Evolutionary conservation across 495 filamentous ascomycete species (phyloP).

Genomic region (Trichoderma virens): DNA sequence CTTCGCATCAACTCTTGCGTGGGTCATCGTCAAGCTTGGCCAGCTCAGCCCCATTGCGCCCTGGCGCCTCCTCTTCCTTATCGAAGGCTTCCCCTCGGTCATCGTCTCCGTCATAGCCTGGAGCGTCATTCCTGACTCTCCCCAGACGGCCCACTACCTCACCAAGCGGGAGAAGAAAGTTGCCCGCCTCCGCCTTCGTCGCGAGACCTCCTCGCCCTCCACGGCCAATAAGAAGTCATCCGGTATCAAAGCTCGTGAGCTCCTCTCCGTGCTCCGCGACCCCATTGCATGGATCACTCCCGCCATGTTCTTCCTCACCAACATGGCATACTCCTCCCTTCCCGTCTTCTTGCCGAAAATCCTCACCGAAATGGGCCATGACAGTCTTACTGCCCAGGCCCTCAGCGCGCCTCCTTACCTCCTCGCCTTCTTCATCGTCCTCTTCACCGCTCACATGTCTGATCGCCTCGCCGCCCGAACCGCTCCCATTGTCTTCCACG

Average conservation of each 20-base stretch:
- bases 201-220: slow-evolving; percentile 18
- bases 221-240: slow-evolving; percentile 44
- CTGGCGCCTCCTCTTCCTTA: slow-evolving; percentile 77
- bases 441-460: slow-evolving; percentile 59
- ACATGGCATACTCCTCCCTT: slow-evolving; percentile 67
- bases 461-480: slow-evolving; percentile 59
- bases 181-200: slow-evolving; percentile 53
- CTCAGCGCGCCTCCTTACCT: slow-evolving; percentile 77
- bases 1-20: slow-evolving; percentile 78
- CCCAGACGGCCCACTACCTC: slow-evolving; percentile 61
- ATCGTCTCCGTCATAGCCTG: slow-evolving; percentile 61
- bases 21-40: slow-evolving; percentile 63
- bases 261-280: slow-evolving; percentile 40
- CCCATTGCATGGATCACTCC: slow-evolving; percentile 64
- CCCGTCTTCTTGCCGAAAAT: slow-evolving; percentile 84
- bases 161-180: slow-evolving; percentile 66
- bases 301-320: slow-evolving; percentile 48
- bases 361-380: slow-evolving; percentile 68
- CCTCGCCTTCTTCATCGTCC: slow-evolving; percentile 61
- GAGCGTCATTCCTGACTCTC: slow-evolving; percentile 65
- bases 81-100: slow-evolving; percentile 78
- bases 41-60: slow-evolving; percentile 54
- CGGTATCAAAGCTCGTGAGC: slow-evolving; percentile 35
- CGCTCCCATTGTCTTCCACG: slow-evolving; percentile 52
- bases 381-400: slow-evolving; percentile 60